Base-by-base conservation (phyloP, 768 basidiomycete genomes). In the Boletus pseudo-olivaceus region DNA sequence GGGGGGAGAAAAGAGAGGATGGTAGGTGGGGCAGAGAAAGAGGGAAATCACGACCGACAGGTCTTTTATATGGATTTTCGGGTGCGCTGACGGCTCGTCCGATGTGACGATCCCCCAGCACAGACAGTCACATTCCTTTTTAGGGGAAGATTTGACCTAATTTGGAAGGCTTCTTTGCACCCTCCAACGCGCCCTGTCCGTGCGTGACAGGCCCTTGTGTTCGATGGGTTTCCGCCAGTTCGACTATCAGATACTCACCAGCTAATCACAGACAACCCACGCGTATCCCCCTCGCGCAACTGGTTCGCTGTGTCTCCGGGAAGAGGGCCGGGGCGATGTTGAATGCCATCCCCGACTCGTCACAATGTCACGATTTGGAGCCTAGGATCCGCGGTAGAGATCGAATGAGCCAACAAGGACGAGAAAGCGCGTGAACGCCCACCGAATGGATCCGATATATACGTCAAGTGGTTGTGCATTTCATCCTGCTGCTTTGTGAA, bases 1-100 rank as follows among this genome's bases (percentile, higher is more conserved):
- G 20, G 41, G 29, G 46, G 51, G 53, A 20, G 45, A 32, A 15
- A 45, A 7, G 44, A 20, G 73, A 70, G 70, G 68, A 75, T 76
- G 62, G 75, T 78, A 67, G 70, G 77, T 65, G 67, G 69, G 43
- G 38, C 56, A 38, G 70, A 72, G 64, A 72, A 75, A 78, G 74
- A 74, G 70, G 59, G 70, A 58, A 60, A 67, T 46, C 37, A 43
- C n/a, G 61, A 40, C 49, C 33, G 46, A 34, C 27, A 34, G 46
- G 53, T 47, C 60, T 66, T 70, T 70, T 76, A 74, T 77, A 73
- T 56, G 62, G 47, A 65, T 66, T 57, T 65, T 57, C 55, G 62
- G 57, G 67, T 47, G 57, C 55, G 48, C 53, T 49, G 56, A 54
- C 60, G 57, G 56, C 34, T 51, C 49, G 56, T 59, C 55, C 54